Evolutionary conservation across 2,329 filamentous ascomycete species (phyloP).

Genomic region (Trichoderma asperellum): DNA sequence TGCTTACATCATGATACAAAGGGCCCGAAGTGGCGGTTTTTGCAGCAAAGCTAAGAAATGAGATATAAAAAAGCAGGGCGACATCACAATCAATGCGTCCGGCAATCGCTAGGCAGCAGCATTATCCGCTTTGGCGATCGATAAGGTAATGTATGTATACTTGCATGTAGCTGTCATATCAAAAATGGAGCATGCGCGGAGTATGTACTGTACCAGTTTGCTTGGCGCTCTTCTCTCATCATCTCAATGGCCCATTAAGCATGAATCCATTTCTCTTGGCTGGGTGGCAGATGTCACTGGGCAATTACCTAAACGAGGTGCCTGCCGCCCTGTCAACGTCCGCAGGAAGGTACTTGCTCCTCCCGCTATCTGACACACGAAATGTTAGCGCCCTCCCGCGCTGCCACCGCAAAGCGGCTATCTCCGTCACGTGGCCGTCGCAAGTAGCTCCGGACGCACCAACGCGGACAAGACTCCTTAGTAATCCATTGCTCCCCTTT

Average conservation of each 20-base stretch:
- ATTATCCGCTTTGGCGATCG: background rate
- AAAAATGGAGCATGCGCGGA: background rate
- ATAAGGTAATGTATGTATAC: background rate
- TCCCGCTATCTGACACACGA: background rate
- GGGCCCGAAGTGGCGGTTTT: background rate
- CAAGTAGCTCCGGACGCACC: background rate
- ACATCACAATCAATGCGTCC: background rate
- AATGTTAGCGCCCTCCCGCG: conserved; percentile 24
- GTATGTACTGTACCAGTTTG: too few relatives aligned
- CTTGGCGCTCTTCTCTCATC: background rate
- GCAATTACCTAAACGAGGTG: background rate
- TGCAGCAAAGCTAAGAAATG: background rate
- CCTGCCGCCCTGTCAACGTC: background rate
- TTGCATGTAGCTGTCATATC: too few relatives aligned
- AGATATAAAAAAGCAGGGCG: background rate
- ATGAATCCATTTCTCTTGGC: background rate
- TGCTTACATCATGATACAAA: background rate
- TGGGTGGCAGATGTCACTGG: conserved; percentile 1
- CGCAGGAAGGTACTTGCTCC: background rate
- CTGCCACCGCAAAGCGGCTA: background rate
- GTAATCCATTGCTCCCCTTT: background rate
- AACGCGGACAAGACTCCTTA: background rate
- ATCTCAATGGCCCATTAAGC: background rate
- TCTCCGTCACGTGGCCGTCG: conserved; percentile 15
- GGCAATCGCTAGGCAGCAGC: conserved; percentile 7